Conservation (phyloP, 495 filamentous ascomycete species). For the Filosporella fistucella region DNA sequence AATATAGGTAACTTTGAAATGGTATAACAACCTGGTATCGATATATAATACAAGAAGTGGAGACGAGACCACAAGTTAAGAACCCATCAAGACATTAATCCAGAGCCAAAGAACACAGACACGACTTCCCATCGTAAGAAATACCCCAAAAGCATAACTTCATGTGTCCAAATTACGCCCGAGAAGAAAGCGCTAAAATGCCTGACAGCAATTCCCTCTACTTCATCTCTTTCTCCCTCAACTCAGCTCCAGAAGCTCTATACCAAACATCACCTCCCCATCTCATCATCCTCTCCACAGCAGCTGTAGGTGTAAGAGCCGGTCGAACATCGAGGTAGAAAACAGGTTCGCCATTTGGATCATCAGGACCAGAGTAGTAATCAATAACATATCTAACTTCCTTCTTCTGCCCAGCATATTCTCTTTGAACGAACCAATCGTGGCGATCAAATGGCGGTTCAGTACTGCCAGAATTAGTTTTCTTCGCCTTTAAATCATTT, state of each 20-base stretch:
- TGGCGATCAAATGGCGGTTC: conserved; percentile 95
- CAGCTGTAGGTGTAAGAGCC: conserved; percentile 72
- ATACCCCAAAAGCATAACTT: background rate
- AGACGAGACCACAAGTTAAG: too few relatives aligned
- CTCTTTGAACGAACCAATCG: conserved; percentile 87
- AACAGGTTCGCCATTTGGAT: conserved; percentile 87
- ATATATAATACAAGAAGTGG: too few relatives aligned
- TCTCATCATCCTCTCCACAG: conserved; percentile 76
- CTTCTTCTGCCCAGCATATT: conserved; percentile 50
- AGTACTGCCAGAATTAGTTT: conserved; percentile 37
- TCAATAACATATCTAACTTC: conserved; percentile 97
- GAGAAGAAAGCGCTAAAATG: background rate
- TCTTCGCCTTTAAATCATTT: background rate
- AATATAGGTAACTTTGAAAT: too few relatives aligned
- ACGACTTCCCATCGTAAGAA: conserved; percentile 1
- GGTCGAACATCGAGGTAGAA: conserved; percentile 98
- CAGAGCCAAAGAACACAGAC: background rate
- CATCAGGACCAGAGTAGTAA: conserved; percentile 86
- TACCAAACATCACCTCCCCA: conserved; percentile 97
- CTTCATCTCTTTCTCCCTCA: conserved; percentile 31
- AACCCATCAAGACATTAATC: background rate
- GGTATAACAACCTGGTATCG: too few relatives aligned
- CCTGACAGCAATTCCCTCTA: conserved; percentile 3
- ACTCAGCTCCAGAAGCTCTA: conserved; percentile 71
- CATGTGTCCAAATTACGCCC: background rate